These are phyloP conservation scores for Tolypocladium amazonense DNA, from an alignment of 2,329 filamentous ascomycete genomes.

Conservation along the genomic window DNA sequence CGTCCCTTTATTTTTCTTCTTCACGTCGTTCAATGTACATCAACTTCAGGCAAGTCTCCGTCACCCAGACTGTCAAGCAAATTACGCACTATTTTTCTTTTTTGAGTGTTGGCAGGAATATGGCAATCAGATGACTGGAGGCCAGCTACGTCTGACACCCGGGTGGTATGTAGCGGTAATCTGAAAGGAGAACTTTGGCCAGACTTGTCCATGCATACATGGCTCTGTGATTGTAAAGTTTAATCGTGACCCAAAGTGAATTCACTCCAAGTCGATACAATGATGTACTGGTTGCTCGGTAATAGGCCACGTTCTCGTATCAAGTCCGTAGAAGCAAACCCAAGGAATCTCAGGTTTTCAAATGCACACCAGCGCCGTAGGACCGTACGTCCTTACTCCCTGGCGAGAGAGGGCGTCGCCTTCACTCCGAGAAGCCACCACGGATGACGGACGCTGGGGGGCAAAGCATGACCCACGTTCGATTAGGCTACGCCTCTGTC, in stretches of 20 bases:
- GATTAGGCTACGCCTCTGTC: neutral
- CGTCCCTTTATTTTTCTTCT: conserved; percentile 3
- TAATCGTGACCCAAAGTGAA: neutral
- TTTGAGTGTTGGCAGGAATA: neutral
- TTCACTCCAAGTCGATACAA: neutral
- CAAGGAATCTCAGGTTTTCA: no score
- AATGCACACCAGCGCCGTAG: no score
- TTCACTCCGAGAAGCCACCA: neutral
- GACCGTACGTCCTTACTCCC: no score
- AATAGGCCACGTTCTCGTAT: neutral
- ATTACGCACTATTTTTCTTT: conserved; percentile 1
- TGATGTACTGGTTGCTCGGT: neutral
- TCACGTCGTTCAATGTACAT: conserved; percentile 17
- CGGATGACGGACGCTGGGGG: no score
- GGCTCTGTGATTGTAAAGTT: neutral
- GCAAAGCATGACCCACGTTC: no score
- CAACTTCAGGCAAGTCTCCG: conserved; percentile 16
- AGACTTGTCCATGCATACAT: neutral
- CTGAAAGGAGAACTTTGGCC: neutral
- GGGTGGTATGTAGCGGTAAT: neutral
- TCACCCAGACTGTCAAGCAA: conserved; percentile 12
- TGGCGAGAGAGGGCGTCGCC: no score
- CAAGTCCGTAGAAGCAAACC: no score
- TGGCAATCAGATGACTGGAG: neutral
- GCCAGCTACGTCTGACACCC: neutral